Evolutionary conservation across 139 green algal genomes (phyloP), one percentile per base, ranked within the genome.

Genomic region (Chlamydomonas sp.): DNA sequence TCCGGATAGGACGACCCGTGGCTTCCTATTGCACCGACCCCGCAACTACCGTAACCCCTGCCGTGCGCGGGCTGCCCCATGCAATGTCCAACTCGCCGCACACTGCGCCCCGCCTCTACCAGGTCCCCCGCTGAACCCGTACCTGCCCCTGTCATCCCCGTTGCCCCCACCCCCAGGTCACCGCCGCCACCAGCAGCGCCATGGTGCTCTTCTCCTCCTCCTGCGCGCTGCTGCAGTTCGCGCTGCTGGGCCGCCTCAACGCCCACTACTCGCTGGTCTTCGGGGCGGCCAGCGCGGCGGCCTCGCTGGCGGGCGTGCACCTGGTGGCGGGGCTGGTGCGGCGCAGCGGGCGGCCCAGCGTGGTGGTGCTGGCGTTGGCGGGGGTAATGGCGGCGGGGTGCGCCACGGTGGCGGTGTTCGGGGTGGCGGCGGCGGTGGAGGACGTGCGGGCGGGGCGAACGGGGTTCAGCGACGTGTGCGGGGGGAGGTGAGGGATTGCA

Each of bases 121-220:
- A 4, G 60, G 5, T 18, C 4, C 12, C 18, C 76, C 76, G 66
- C 8, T 66, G 8, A 60, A 58, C 8, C 58, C 49, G 9, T 4
- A 6, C 1, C 76, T 69, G 62, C 84, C 78, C 63, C 73, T 17
- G 31, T 14, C n/a, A 63, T 80, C 74, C 58, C 18, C 74, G 14
- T 78, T 60, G 7, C 75, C 49, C 14, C 20, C 6, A 49, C 31
- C 31, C 61, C 49, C 83, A 94, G 91, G 85, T 92, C 17, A 88
- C 83, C 2, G 86, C 92, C 17, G 92, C 92, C 61, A 93, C 92
- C 71, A 88, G 85, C 9, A 76, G 85, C 60, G 79, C 83, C 18
- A 93, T 95, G 90, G 86, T 95, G 14, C 86, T 94, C 18, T 96
- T 97, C 87, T 95, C 92, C 10, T 85, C 88, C 71, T 79, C 83